Percentiles rank a stretch among this genome's conserved stretches.
Evolutionary conservation across 805 yeast genomes (phyloP).

Genomic region (Kuraishia ogatae): DNA sequence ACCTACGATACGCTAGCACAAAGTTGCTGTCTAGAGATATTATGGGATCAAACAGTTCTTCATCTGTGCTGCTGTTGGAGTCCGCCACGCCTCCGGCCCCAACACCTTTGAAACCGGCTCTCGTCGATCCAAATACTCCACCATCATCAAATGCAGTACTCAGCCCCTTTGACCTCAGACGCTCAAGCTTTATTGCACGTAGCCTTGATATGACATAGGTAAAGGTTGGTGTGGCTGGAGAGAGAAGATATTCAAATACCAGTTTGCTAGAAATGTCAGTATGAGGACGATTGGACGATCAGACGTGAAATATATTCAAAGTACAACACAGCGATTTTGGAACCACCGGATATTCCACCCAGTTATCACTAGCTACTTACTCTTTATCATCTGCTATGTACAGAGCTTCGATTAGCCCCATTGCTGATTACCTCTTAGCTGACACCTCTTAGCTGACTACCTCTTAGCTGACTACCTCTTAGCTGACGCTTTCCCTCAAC

Average conservation of each 20-base stretch:
- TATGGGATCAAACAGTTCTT: conserved; percentile 15
- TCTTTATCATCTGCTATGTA: conserved; percentile 20
- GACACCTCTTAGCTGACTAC: too few species aligned
- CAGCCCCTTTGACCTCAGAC: conserved; percentile 4
- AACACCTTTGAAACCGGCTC: conserved; percentile 4
- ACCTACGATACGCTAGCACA: conserved; percentile 10
- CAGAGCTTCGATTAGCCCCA: conserved; percentile 23
- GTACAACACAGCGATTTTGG: too few species aligned
- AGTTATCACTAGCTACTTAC: conserved; percentile 11
- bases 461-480: too few species aligned
- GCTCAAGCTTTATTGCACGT: conserved; percentile 2
- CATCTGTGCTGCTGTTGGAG: conserved; percentile 15
- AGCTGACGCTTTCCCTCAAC: too few species aligned
- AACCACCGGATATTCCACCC: too few species aligned
- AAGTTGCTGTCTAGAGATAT: conserved; percentile 20
- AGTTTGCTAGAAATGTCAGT: conserved; percentile 9
- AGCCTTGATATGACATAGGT: conserved; percentile 16
- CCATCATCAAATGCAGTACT: not conserved
- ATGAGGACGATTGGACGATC: too few species aligned
- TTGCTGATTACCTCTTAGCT: conserved; percentile 4
- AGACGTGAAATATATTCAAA: too few species aligned
- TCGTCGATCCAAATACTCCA: not conserved
- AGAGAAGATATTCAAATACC: conserved; percentile 15
- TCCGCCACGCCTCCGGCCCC: not conserved
- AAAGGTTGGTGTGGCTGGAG: conserved; percentile 18